Evolutionary conservation across 495 filamentous ascomycete genomes (phyloP), one percentile per base, ranked within the genome.

Genomic region (Penicillium cataractarum): DNA sequence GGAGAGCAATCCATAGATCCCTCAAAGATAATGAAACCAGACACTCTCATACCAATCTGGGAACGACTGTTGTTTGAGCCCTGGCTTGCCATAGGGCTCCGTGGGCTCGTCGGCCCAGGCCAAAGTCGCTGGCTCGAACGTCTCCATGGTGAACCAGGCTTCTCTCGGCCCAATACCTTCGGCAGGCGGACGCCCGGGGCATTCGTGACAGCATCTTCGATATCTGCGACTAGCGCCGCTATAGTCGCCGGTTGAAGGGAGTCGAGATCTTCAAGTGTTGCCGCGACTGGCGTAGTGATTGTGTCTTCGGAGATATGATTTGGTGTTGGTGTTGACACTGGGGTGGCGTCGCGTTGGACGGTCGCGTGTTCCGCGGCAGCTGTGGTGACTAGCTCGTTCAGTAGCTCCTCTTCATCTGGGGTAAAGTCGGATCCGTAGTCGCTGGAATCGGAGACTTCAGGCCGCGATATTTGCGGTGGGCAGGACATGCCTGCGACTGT

Each of bases 341-440:
- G 39, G 13, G 63, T 69, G 66, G 66, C 58, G 62, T 39, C 48
- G 56, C 62, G 26, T 37, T 42, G 48, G 48, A 31, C 42, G 24
- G 49, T 67, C 63, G 68, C 69, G 76, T 72, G 60, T 58, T 65
- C 61, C 52, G 73, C 31, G 61, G 57, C 68, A 44, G 69, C 75
- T 72, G 74, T 40, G 54, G 71, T 68, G 58, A 87, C 74, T 19
- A 84, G 62, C 12, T 79, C 74, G 65, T 77, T 74, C 65, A 85
- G 49, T n/a, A 84, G 62, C 37, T 74, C 74, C 62, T 85, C 79
- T 69, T 92, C 89, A 53, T 88, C 89, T 12, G 78, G 73, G 0
- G 86, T 85, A 62, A 92, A 87, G 58, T 91, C 88, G 31, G 89
- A 91, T 26, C 88, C 89, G 80, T 92, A 93, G 59, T 91, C 87